phyloP scores from a whole-genome alignment of 148 eudicot species.

The Talinum fruticosum region DNA sequence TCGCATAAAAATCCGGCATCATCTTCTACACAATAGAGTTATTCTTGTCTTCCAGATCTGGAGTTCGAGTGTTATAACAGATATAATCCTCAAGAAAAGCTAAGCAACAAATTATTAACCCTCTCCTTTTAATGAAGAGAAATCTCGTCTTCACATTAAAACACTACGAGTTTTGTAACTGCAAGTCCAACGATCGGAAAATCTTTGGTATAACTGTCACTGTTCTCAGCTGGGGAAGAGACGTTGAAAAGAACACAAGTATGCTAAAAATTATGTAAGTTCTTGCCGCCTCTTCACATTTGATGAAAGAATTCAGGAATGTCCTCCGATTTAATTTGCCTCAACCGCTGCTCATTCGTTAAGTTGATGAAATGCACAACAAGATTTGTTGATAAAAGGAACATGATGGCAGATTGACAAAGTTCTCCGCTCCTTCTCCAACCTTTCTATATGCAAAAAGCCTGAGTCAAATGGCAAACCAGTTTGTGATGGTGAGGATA shows the following conservation, averaged over 20 bases:
- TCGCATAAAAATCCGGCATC: neutral
- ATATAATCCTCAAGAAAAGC: neutral
- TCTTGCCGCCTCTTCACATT: neutral
- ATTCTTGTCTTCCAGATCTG: neutral
- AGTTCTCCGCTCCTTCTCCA: neutral
- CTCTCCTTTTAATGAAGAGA: neutral
- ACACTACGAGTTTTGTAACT: neutral
- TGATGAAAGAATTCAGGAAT: neutral
- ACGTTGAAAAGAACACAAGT: neutral
- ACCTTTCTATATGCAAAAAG: neutral
- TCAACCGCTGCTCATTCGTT: neutral
- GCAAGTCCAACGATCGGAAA: neutral
- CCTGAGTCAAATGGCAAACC: neutral
- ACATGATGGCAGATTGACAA: neutral
- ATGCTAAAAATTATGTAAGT: conserved; percentile 1
- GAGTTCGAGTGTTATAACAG: neutral
- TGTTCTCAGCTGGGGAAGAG: conserved; percentile 1
- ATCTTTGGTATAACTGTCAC: neutral
- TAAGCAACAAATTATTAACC: neutral
- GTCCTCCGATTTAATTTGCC: neutral
- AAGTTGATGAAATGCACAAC: neutral
- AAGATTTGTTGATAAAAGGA: neutral
- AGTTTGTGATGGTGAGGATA: neutral
- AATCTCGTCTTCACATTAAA: neutral
- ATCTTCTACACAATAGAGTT: neutral